A percentile compares a stretch with the other conserved stretches of the same genome.
Evolutionary conservation across 306 rosid species (phyloP).

Genomic region (Cucurbita pepo): DNA sequence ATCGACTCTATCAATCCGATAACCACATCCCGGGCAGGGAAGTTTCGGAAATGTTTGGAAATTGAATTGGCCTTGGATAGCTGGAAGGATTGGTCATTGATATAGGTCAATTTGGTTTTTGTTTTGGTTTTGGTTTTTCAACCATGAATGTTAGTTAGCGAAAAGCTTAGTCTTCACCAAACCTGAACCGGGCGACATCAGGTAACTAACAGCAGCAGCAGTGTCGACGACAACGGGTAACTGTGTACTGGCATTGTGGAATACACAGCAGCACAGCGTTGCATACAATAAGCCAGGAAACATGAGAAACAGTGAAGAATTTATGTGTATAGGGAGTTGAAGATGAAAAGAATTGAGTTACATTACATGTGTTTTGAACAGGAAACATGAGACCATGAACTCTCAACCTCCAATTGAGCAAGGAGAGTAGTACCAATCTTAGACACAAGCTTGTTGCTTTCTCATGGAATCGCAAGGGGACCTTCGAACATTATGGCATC

Average conservation of each 20-base stretch:
- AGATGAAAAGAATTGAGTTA: neutral
- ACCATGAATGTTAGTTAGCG: neutral
- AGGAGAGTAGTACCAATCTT: no score
- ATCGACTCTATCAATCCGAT: neutral
- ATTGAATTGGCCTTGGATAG: no score
- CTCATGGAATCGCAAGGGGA: no score
- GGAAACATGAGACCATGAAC: neutral
- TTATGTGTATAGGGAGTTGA: neutral
- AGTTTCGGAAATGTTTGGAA: neutral
- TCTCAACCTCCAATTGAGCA: no score
- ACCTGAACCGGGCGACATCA: conserved; percentile 72
- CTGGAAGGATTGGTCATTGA: no score
- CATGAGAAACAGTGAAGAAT: neutral
- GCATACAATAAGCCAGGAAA: neutral
- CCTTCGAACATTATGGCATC: no score
- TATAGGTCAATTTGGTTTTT: neutral
- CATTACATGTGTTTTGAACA: neutral
- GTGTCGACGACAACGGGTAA: conserved; percentile 5
- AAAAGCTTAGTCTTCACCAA: conserved; percentile 51
- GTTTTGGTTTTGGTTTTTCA: neutral
- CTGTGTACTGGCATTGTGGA: no score
- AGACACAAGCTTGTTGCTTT: no score
- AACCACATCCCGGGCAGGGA: no score
- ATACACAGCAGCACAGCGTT: neutral
- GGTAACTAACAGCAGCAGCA: conserved; percentile 26